phyloP scores from a whole-genome alignment of 2,329 filamentous ascomycete genomes.

The Dichotomopilus funicola region DNA sequence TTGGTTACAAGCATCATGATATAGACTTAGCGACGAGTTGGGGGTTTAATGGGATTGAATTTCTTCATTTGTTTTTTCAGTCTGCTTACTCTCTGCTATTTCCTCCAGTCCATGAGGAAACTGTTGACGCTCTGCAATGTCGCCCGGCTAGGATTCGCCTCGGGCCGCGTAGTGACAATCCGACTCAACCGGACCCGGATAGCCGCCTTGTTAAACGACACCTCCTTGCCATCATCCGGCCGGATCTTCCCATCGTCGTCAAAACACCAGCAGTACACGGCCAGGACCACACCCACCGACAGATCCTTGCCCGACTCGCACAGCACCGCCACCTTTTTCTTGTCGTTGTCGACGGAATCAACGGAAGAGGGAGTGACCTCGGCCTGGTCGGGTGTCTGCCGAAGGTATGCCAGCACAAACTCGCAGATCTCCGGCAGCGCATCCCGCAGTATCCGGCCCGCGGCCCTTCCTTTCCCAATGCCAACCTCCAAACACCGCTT shows the following conservation, averaged over 20 bases:
- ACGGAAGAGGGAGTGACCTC: not conserved
- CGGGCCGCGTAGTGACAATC: slow-evolving; percentile 72
- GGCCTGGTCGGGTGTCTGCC: not conserved
- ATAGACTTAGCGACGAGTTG: not conserved
- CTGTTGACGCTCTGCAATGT: slow-evolving; percentile 90
- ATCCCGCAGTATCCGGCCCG: slow-evolving; percentile 73
- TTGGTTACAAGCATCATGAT: not conserved
- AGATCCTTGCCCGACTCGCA: slow-evolving; percentile 77
- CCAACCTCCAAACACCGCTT: slow-evolving; percentile 48
- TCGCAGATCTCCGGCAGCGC: slow-evolving; percentile 57
- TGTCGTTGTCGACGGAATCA: not conserved
- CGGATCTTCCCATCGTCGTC: slow-evolving; percentile 51
- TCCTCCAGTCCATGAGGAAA: slow-evolving; percentile 64
- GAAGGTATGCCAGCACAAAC: slow-evolving; percentile 44
- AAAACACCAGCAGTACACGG: slow-evolving; percentile 67
- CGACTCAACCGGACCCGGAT: slow-evolving; percentile 74
- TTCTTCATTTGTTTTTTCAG: slow-evolving; percentile 11
- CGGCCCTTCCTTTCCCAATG: slow-evolving; percentile 66
- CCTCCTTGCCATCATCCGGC: slow-evolving; percentile 16
- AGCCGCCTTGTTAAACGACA: slow-evolving; percentile 60
- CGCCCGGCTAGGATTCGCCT: slow-evolving; percentile 74
- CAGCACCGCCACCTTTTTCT: slow-evolving; percentile 48
- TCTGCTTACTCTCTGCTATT: slow-evolving; percentile 11
- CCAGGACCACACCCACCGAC: slow-evolving; percentile 69
- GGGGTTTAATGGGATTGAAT: not conserved